phyloP scores from a whole-genome alignment of 2,329 filamentous ascomycete genomes.

The Pyricularia grisea region DNA sequence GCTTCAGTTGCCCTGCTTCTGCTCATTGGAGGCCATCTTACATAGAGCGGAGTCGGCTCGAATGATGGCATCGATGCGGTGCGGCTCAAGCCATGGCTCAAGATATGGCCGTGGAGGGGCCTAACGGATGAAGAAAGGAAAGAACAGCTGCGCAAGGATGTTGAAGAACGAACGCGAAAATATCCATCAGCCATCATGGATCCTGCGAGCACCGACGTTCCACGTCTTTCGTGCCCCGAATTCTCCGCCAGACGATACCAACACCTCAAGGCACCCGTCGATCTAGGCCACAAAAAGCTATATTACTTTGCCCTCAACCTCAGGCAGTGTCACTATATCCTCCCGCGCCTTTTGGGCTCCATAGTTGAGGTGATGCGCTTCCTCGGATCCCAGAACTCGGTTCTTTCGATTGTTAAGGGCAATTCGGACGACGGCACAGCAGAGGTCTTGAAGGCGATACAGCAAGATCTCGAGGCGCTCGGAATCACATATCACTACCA shows the following conservation, averaged over 20 bases:
- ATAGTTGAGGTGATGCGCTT: slow-evolving; percentile 38
- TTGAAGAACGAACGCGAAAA: background rate
- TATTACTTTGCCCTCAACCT: slow-evolving; percentile 46
- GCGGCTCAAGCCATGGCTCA: background rate
- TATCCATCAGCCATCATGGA: slow-evolving; percentile 12
- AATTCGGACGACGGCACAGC: slow-evolving; percentile 42
- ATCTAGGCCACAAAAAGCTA: slow-evolving; percentile 3
- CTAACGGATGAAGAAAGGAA: background rate
- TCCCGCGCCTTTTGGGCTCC: slow-evolving; percentile 41
- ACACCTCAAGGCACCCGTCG: slow-evolving; percentile 4
- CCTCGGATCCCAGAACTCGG: slow-evolving; percentile 38
- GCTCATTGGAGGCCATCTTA: background rate
- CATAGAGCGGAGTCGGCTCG: background rate
- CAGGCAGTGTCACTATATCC: slow-evolving; percentile 29
- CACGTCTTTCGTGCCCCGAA: slow-evolving; percentile 6
- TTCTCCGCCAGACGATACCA: slow-evolving; percentile 7
- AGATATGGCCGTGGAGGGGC: background rate
- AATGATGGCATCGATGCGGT: background rate
- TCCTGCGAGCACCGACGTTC: slow-evolving; percentile 3
- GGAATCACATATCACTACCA: slow-evolving; percentile 30
- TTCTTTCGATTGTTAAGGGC: slow-evolving; percentile 44
- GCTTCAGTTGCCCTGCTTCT: background rate
- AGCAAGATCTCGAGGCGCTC: slow-evolving; percentile 25
- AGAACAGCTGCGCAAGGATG: background rate
- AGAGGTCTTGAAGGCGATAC: slow-evolving; percentile 34